These are phyloP conservation scores for Scheffersomyces parashehatae DNA, from an alignment of 1,139 yeast genomes.

Conservation along the genomic window DNA sequence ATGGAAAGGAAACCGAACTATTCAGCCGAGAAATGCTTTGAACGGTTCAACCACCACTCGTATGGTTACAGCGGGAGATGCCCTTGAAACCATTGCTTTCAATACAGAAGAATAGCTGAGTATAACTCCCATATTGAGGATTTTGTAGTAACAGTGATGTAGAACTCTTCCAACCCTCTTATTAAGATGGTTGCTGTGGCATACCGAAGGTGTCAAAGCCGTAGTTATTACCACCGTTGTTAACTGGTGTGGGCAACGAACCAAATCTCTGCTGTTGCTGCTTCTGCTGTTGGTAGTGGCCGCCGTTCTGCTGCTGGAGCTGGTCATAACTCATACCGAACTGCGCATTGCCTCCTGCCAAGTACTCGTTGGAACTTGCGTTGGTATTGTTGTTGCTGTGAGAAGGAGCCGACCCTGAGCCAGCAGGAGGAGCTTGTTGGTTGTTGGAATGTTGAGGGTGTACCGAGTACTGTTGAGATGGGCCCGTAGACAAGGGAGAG, in stretches of 20 bases:
- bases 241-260: slow-evolving; percentile 29
- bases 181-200: not conserved
- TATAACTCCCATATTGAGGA: no score
- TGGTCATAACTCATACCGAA: slow-evolving; percentile 16
- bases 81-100: no score
- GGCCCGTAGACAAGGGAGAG: slow-evolving; percentile 27
- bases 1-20: no score
- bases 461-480: slow-evolving; percentile 11
- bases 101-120: no score
- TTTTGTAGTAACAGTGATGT: no score
- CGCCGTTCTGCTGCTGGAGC: slow-evolving; percentile 5
- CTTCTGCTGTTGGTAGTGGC: slow-evolving; percentile 11
- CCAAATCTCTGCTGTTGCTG: slow-evolving; percentile 23
- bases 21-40: no score
- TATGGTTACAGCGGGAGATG: no score
- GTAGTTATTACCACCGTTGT: slow-evolving; percentile 13
- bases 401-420: slow-evolving; percentile 11
- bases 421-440: slow-evolving; percentile 12
- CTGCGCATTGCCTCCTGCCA: slow-evolving; percentile 6
- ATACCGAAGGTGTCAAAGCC: slow-evolving; percentile 14
- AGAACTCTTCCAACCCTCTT: no score
- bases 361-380: slow-evolving; percentile 6
- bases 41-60: no score
- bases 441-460: slow-evolving; percentile 1
- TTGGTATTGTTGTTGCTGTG: slow-evolving; percentile 9